phyloP scores from a whole-genome alignment of 176 grass and related monocot species.

The Chrysopogon serrulatus region DNA sequence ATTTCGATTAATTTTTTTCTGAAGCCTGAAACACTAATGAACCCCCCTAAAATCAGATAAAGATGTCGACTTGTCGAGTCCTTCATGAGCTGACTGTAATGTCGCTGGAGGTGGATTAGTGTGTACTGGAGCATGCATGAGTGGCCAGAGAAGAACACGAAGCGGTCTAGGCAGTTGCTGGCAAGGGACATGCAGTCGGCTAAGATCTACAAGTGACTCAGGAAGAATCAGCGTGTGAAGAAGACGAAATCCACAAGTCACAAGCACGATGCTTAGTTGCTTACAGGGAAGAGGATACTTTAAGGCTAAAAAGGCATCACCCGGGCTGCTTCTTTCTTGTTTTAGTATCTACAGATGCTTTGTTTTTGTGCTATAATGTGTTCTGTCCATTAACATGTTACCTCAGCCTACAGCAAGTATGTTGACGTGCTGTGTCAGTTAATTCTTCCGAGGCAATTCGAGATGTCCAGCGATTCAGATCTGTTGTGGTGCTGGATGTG shows the following conservation, averaged over 20 bases:
- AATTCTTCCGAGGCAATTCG: neutral
- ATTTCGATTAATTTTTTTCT: no score
- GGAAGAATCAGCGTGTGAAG: neutral
- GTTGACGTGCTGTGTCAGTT: neutral
- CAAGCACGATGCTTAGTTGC: slow-evolving; percentile 17
- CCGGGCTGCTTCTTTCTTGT: no score
- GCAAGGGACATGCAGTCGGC: no score
- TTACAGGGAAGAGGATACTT: slow-evolving; percentile 3
- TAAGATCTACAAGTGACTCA: neutral
- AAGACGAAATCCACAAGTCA: neutral
- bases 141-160: no score
- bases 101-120: no score
- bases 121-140: no score
- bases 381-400: neutral
- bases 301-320: slow-evolving; percentile 35
- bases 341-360: neutral
- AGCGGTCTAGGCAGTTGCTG: no score
- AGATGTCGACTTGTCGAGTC: no score
- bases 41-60: no score
- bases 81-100: no score
- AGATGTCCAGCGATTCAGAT: neutral
- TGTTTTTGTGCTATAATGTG: neutral
- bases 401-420: neutral
- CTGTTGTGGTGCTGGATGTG: neutral
- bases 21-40: no score